Evolutionary conservation across 2,329 filamentous ascomycete species (phyloP), one percentile per base, ranked within the genome.

Genomic region (Xylaria sp.): DNA sequence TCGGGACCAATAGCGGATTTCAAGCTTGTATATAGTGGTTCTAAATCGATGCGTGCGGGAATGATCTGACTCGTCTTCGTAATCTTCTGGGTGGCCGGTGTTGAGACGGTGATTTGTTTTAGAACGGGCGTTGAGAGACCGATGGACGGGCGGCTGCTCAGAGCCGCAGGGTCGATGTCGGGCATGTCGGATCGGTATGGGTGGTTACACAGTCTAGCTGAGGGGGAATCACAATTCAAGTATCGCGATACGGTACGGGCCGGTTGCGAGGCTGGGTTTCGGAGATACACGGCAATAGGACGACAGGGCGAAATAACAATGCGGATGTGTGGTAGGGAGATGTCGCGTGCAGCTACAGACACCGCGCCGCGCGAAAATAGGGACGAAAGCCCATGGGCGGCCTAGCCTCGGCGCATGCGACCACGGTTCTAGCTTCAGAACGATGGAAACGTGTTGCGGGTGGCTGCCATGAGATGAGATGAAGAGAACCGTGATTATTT

Each of bases 101-200:
- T 81, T 45, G 85, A 83, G 63, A 87, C 82, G 52, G 84, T 84
- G 72, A 90, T 84, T 59, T 86, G 82, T 76, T 90, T 90, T 52
- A 90, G 79, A 46, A 88, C 82, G 67, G 89, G 87, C 5, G 88
- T 90, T 53, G 87, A 83, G 63, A 89, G 83, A 78, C 81, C 85
- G 77, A 85, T 78, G 56, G 87, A 81, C 69, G 87, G 86, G 76
- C 88, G 87, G 83, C 88, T 70, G 15, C 66, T 90, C 75, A 91
- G 80, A 72, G 89, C 88, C 82, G 89, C 88, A 76, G 89, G 89
- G 83, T 91, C 89, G 81, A 91, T 91, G 81, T 91, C 89, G 75
- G 89, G 88, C 89, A 91, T 91, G 72, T 71, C 77, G 75, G 52
- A 60, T 63, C 32, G 60, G 36, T 57, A 60, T n/a, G n/a, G 59